Conservation (phyloP, 2,329 filamentous ascomycete species). For the Xenoacremonium recifei region DNA sequence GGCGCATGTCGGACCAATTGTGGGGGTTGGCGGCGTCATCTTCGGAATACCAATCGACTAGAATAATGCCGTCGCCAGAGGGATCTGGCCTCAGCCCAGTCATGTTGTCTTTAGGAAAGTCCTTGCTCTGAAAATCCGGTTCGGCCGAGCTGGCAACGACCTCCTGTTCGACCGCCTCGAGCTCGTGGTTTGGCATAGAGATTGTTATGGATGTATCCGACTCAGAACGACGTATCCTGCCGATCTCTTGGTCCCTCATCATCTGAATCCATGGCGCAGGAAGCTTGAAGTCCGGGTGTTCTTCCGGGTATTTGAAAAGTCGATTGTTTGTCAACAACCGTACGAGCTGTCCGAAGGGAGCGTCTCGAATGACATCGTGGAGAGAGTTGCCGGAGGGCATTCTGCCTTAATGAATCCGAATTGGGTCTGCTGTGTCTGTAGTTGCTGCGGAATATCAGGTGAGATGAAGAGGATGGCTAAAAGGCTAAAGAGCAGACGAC, state of each 20-base stretch:
- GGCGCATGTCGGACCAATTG: slow-evolving; percentile 44
- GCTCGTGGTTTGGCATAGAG: background rate
- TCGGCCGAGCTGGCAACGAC: background rate
- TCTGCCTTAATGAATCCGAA: background rate
- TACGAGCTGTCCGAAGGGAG: background rate
- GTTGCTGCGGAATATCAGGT: background rate
- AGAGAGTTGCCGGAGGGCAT: background rate
- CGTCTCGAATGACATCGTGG: background rate
- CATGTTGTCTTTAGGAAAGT: background rate
- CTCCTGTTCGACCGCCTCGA: background rate
- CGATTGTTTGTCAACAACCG: background rate
- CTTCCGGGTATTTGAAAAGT: background rate
- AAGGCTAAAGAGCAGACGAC: too few species aligned
- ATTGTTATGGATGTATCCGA: background rate
- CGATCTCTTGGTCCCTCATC: background rate
- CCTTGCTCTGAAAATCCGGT: background rate
- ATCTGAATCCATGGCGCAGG: background rate
- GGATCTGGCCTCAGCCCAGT: background rate
- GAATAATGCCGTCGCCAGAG: background rate
- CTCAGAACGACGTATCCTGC: background rate
- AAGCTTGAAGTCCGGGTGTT: background rate
- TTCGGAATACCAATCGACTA: slow-evolving; percentile 40
- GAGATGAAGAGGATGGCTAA: too few species aligned
- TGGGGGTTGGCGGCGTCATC: slow-evolving; percentile 52
- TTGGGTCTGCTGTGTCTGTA: background rate